phyloP scores from a whole-genome alignment of 2,329 filamentous ascomycete species.

The Conoideocrella luteorostrata region DNA sequence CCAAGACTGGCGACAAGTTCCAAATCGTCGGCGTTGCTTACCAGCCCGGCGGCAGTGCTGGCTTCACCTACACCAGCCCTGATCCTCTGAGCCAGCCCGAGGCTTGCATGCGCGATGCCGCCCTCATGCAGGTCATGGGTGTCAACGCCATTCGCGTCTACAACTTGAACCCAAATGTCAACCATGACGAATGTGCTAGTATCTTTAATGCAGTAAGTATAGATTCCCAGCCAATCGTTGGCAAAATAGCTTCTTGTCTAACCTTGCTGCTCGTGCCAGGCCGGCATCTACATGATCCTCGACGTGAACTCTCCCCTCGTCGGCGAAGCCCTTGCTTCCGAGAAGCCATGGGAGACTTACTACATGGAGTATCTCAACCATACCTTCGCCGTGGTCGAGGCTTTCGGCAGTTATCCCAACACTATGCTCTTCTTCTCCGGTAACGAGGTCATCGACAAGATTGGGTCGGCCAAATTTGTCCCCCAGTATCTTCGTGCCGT shows the following conservation, averaged over 20 bases:
- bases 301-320: slow-evolving; percentile 61
- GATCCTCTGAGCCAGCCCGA: slow-evolving; percentile 56
- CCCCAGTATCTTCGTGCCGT: slow-evolving; percentile 70
- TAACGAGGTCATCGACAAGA: slow-evolving; percentile 70
- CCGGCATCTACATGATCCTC: slow-evolving; percentile 63
- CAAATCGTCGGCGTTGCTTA: slow-evolving; percentile 64
- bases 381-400: slow-evolving; percentile 60
- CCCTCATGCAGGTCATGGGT: slow-evolving; percentile 57
- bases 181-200: slow-evolving; percentile 60
- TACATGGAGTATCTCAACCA: slow-evolving; percentile 55
- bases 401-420: slow-evolving; percentile 61
- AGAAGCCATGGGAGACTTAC: slow-evolving; percentile 53
- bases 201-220: slow-evolving; percentile 55
- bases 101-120: slow-evolving; percentile 57
- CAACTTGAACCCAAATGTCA: slow-evolving; percentile 58
- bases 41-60: slow-evolving; percentile 60
- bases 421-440: slow-evolving; percentile 69
- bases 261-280: slow-evolving; percentile 25
- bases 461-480: slow-evolving; percentile 49
- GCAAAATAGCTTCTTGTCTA: too few species aligned
- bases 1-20: slow-evolving; percentile 51
- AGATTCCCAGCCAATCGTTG: neutral
- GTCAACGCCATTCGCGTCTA: slow-evolving; percentile 66
- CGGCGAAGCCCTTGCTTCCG: slow-evolving; percentile 50
- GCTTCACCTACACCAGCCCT: slow-evolving; percentile 45